phyloP scores from a whole-genome alignment of 805 yeast species.

The Pichia kluyveri region DNA sequence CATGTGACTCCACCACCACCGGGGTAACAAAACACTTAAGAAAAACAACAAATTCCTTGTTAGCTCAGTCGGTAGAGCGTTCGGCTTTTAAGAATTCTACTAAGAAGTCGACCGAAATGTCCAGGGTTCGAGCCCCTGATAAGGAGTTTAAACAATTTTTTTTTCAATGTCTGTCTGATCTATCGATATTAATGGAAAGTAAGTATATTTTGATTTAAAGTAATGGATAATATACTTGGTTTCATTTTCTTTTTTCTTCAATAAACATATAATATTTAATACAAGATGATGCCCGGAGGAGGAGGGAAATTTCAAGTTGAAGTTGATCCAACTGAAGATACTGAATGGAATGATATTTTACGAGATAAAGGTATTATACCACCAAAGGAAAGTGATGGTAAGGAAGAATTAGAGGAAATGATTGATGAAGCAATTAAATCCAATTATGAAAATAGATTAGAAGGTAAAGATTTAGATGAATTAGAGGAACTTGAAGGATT shows the following conservation, averaged over 20 bases:
- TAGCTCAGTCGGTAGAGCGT: slow-evolving; percentile 68
- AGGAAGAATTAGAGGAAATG: slow-evolving; percentile 80
- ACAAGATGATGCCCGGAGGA: slow-evolving; percentile 6
- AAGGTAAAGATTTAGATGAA: slow-evolving; percentile 67
- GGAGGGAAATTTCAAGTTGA: slow-evolving; percentile 57
- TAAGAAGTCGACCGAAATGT: slow-evolving; percentile 41
- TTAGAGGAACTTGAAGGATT: slow-evolving; percentile 84
- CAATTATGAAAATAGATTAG: slow-evolving; percentile 80
- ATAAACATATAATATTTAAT: background rate
- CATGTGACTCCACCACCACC: no score
- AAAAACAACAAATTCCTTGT: slow-evolving; percentile 14
- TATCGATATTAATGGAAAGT: background rate
- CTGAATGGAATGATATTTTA: slow-evolving; percentile 97
- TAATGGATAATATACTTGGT: no score
- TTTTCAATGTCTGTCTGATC: background rate
- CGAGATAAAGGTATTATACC: slow-evolving; percentile 89
- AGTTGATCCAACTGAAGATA: slow-evolving; percentile 92
- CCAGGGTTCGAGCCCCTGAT: slow-evolving; percentile 59
- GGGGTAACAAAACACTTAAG: no score
- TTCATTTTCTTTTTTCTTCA: background rate
- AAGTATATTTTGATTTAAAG: background rate
- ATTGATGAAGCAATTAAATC: slow-evolving; percentile 69
- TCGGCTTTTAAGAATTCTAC: slow-evolving; percentile 43
- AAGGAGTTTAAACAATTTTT: slow-evolving; percentile 27
- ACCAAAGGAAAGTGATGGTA: slow-evolving; percentile 81